These are phyloP conservation scores for Trifolium fragiferum DNA, from an alignment of 306 rosid species.

Conservation along the genomic window DNA sequence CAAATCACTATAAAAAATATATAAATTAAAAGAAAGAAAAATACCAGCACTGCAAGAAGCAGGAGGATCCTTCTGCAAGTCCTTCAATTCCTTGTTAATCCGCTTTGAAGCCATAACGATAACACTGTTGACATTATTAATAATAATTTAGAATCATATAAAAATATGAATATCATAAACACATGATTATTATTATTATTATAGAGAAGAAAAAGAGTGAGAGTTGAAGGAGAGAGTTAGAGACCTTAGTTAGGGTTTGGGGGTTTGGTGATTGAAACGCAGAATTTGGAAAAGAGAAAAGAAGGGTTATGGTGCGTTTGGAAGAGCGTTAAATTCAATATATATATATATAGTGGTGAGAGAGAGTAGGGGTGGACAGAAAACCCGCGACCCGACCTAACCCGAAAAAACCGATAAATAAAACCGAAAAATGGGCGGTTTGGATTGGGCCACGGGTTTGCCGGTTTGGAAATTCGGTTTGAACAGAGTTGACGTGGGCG, in stretches of 20 bases:
- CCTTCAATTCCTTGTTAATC: conserved; percentile 68
- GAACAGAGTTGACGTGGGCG: too few relatives aligned
- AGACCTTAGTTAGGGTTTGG: not conserved
- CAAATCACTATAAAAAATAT: too few relatives aligned
- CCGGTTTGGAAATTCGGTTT: too few relatives aligned
- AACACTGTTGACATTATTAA: conserved; percentile 8
- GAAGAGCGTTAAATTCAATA: not conserved
- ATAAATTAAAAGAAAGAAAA: too few relatives aligned
- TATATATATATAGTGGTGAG: too few relatives aligned
- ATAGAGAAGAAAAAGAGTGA: not conserved
- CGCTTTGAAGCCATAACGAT: conserved; percentile 56
- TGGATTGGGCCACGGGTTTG: too few relatives aligned
- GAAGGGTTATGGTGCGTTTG: not conserved
- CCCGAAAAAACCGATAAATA: too few relatives aligned
- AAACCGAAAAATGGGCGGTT: too few relatives aligned
- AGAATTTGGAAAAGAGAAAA: not conserved
- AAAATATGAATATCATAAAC: too few relatives aligned
- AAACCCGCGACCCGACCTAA: too few relatives aligned
- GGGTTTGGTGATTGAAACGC: not conserved
- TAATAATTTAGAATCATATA: not conserved
- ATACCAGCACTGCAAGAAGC: conserved; percentile 73
- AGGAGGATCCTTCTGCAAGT: conserved; percentile 72
- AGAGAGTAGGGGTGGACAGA: too few relatives aligned
- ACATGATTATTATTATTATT: too few relatives aligned
- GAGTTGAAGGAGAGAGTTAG: not conserved